phyloP scores from a whole-genome alignment of 306 rosid genomes.

The Cyamopsis tetragonoloba region DNA sequence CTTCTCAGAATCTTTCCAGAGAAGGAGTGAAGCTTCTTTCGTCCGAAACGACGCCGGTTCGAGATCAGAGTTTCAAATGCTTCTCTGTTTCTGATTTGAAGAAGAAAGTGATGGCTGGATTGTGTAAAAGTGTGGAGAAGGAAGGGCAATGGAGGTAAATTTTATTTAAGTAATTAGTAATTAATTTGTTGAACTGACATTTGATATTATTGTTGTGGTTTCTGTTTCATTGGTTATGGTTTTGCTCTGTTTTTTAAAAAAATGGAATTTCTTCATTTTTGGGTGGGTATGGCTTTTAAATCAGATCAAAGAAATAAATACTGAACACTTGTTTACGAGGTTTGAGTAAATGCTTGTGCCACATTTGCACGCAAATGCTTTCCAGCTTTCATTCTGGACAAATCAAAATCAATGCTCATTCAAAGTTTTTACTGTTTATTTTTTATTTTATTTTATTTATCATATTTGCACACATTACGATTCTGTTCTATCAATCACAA shows the following conservation, averaged over 20 bases:
- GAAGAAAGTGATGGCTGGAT: conserved; percentile 89
- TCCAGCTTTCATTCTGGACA: conserved; percentile 1
- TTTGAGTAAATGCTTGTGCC: conserved; percentile 49
- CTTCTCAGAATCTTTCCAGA: conserved; percentile 52
- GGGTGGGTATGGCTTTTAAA: conserved; percentile 31
- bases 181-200: too few relatives aligned
- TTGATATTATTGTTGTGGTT: too few relatives aligned
- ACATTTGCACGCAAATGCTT: conserved; percentile 29
- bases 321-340: background rate
- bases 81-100: conserved; percentile 91
- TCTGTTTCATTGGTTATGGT: conserved; percentile 45
- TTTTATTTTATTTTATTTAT: background rate
- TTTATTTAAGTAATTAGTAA: too few relatives aligned
- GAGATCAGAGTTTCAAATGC: conserved; percentile 80
- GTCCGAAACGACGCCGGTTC: conserved; percentile 30
- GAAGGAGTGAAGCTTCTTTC: conserved; percentile 82
- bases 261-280: background rate
- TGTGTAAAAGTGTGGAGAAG: conserved; percentile 64
- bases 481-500: background rate
- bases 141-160: conserved; percentile 99
- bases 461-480: background rate
- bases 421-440: background rate
- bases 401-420: conserved; percentile 7
- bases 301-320: conserved; percentile 21
- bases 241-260: background rate